phyloP scores from a whole-genome alignment of 345 rosid genomes.

The Eucalyptus coolabah region DNA sequence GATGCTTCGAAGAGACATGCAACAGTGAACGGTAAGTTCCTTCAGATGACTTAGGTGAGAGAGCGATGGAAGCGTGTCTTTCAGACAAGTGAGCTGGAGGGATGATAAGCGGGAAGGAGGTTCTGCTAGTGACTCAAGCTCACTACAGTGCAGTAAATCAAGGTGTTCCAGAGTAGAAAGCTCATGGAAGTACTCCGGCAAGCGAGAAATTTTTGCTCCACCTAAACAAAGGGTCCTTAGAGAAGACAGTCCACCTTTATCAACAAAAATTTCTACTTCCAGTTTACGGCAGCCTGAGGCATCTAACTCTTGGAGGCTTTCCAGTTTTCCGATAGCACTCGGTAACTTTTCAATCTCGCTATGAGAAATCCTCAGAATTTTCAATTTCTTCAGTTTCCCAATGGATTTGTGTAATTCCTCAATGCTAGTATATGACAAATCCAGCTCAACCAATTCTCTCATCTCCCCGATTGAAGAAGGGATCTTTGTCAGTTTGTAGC shows the following conservation, averaged over 20 bases:
- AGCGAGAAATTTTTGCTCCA: too few relatives aligned
- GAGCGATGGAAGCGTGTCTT: background rate
- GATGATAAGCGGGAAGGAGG: background rate
- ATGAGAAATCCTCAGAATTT: too few relatives aligned
- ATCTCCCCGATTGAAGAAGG: too few relatives aligned
- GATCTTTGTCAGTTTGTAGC: too few relatives aligned
- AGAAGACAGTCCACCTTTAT: too few relatives aligned
- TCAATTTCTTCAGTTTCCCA: too few relatives aligned
- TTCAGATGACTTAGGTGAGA: background rate
- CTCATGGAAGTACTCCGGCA: background rate
- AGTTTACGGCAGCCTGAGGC: too few relatives aligned
- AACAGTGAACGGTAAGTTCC: background rate
- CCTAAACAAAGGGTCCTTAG: too few relatives aligned
- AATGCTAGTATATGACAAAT: rapidly evolving
- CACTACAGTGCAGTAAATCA: background rate
- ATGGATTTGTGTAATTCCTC: rapidly evolving
- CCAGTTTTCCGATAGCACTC: rapidly evolving
- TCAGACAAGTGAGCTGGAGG: background rate
- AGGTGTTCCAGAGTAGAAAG: background rate
- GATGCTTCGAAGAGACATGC: background rate
- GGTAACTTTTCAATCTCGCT: too few relatives aligned
- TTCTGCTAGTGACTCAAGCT: background rate
- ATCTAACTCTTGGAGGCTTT: too few relatives aligned
- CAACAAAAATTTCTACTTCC: too few relatives aligned
- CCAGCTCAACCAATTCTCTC: too few relatives aligned